Evolutionary conservation across 2,329 filamentous ascomycete species (phyloP).

Genomic region (Rachicladosporium sp.): DNA sequence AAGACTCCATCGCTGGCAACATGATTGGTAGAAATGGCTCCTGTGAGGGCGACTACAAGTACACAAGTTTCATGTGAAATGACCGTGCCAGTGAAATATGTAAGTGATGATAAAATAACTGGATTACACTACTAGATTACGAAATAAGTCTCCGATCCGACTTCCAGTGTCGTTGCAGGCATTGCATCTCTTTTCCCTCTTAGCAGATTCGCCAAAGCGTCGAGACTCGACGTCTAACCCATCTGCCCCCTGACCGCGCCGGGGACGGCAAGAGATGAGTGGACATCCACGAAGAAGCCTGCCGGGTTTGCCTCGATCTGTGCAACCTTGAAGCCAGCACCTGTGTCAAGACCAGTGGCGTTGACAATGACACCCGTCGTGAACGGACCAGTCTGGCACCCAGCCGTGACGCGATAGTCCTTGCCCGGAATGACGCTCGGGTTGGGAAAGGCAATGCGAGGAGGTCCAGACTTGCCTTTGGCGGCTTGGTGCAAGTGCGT

Average conservation of each 20-base stretch:
- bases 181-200: too few species aligned
- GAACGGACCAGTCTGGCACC: slow-evolving; percentile 34
- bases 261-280: slow-evolving; percentile 36
- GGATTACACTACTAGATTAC: too few species aligned
- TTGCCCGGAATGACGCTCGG: slow-evolving; percentile 21
- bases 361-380: slow-evolving; percentile 29
- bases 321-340: slow-evolving; percentile 35
- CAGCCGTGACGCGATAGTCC: slow-evolving; percentile 28
- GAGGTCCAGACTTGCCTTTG: slow-evolving; percentile 37
- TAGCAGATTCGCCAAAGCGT: too few species aligned
- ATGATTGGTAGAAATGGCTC: too few species aligned
- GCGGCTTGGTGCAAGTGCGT: slow-evolving; percentile 44
- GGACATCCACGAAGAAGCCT: slow-evolving; percentile 42
- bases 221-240: slow-evolving; percentile 8
- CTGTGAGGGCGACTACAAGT: too few species aligned
- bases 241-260: slow-evolving; percentile 43
- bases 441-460: slow-evolving; percentile 41
- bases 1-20: too few species aligned
- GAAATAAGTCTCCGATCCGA: too few species aligned
- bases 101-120: too few species aligned
- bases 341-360: slow-evolving; percentile 29
- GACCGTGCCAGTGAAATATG: too few species aligned
- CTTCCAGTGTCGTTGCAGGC: too few species aligned
- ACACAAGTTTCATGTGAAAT: too few species aligned
- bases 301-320: slow-evolving; percentile 40